These are phyloP conservation scores for Plasmodium cynomolgi DNA, from an alignment of 169 alveolate species.

Conservation along the genomic window DNA sequence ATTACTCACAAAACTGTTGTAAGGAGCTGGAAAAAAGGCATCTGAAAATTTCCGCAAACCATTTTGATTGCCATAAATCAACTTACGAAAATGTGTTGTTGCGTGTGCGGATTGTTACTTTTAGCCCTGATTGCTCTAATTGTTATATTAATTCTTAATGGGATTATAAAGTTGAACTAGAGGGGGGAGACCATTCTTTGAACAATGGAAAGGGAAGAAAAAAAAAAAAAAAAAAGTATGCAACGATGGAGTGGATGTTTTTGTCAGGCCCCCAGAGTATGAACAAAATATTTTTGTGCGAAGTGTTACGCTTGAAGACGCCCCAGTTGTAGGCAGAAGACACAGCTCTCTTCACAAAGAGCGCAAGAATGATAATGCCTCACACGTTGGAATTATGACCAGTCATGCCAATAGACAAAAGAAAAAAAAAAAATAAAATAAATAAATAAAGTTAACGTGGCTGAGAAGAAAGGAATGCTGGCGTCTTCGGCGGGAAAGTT, in stretches of 20 bases:
- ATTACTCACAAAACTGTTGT: not conserved
- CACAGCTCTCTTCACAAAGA: not conserved
- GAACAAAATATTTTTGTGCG: not conserved
- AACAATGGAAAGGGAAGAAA: not conserved
- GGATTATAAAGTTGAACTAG: conserved; percentile 49
- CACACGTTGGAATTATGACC: not conserved
- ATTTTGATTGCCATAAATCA: not conserved
- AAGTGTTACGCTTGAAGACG: not conserved
- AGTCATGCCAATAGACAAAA: not conserved
- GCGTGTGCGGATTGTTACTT: conserved; percentile 56
- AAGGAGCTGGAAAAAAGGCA: not conserved
- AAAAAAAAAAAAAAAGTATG: not conserved
- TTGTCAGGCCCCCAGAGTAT: not conserved
- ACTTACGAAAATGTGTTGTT: conserved; percentile 61
- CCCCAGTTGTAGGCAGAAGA: not conserved
- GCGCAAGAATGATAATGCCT: not conserved
- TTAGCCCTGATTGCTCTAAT: conserved; percentile 44
- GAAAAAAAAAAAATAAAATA: not conserved
- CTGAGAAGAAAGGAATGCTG: not conserved
- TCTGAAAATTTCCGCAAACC: not conserved
- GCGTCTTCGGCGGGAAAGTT: not conserved
- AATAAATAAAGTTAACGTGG: not conserved
- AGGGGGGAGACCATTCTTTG: not conserved
- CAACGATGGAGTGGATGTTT: not conserved
- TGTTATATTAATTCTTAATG: conserved; percentile 54